Percentiles rank a stretch among this genome's conserved stretches.
Conservation (phyloP, 148 eudicot genomes). For the Vaccinium corymbosum region DNA sequence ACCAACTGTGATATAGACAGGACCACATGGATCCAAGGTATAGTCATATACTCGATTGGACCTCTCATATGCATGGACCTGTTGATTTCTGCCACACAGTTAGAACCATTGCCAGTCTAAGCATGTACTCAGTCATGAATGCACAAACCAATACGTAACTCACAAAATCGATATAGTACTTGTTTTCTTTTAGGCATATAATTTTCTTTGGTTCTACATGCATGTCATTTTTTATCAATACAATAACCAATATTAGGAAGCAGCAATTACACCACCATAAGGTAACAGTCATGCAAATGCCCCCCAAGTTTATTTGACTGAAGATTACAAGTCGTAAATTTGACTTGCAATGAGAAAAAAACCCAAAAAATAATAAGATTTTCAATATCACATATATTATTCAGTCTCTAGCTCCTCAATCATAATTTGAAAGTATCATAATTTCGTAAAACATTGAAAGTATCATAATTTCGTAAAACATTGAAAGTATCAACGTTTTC, state of each 20-base stretch:
- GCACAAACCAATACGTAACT: background rate
- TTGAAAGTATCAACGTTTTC: background rate
- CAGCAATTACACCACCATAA: background rate
- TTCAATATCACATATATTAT: background rate
- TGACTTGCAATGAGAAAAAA: background rate
- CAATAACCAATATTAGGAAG: background rate
- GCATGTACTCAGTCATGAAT: background rate
- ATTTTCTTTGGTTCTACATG: background rate
- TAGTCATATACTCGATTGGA: conserved; percentile 91
- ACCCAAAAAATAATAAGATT: background rate
- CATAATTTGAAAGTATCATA: no score
- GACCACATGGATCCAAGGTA: conserved; percentile 80
- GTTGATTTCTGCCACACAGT: conserved; percentile 18
- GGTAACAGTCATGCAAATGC: background rate
- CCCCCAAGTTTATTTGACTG: background rate
- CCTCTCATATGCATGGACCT: conserved; percentile 98
- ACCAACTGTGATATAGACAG: conserved; percentile 78
- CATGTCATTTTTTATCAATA: background rate
- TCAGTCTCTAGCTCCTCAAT: background rate
- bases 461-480: no score
- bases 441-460: no score
- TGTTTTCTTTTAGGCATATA: background rate
- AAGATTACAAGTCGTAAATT: background rate
- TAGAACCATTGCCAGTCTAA: background rate
- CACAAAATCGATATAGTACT: background rate